Conservation (phyloP, 2,329 filamentous ascomycete species). For the Ophiostoma novo-ulmi region DNA sequence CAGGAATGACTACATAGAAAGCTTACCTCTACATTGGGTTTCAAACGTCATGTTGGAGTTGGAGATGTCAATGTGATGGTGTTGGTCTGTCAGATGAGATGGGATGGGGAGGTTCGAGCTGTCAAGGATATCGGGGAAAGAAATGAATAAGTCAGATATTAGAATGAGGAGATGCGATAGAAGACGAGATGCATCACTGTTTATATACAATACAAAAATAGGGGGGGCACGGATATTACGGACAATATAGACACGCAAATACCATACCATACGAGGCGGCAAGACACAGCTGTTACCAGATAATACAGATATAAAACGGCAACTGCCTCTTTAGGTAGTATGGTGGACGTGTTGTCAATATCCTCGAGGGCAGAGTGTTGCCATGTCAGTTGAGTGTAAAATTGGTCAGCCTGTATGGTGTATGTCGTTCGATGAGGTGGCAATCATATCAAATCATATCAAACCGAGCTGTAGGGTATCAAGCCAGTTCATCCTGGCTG, state of each 20-base stretch:
- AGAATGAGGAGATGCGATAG: not conserved
- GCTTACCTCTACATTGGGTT: constrained; percentile 2
- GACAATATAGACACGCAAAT: not conserved
- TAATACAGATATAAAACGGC: not conserved
- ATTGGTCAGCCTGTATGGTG: not conserved
- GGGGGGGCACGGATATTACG: not conserved
- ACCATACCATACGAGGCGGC: not conserved
- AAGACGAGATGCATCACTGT: not conserved
- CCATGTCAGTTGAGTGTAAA: not conserved
- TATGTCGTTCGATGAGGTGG: not conserved
- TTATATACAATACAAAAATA: not conserved
- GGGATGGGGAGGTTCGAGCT: not conserved
- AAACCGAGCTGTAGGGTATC: not conserved
- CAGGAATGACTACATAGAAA: not conserved
- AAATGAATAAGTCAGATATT: not conserved
- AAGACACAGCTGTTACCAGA: not conserved
- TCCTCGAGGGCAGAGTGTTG: not conserved
- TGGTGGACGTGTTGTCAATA: not conserved
- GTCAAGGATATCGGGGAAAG: not conserved
- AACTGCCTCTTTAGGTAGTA: constrained; percentile 3
- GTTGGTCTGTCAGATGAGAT: not conserved
- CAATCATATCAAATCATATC: not conserved
- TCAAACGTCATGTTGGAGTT: not conserved
- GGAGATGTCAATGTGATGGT: not conserved
- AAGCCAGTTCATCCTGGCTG: not conserved